Evolutionary conservation across 2,329 filamentous ascomycete species (phyloP).

Genomic region (Colletotrichum acutatum): DNA sequence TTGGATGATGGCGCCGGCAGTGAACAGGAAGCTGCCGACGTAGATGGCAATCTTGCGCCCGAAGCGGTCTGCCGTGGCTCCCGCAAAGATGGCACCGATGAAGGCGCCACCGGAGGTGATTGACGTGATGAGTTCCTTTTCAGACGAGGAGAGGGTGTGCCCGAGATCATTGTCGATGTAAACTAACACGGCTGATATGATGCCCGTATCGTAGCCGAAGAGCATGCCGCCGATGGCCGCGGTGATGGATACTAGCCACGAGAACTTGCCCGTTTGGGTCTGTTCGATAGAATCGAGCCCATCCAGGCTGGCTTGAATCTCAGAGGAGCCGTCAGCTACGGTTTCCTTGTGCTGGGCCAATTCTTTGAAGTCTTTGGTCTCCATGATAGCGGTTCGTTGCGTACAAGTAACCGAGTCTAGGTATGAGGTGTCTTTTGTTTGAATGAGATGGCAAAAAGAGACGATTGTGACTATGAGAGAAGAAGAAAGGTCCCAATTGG

Average conservation of each 20-base stretch:
- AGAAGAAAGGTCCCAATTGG: not conserved
- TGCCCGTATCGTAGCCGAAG: conserved; percentile 56
- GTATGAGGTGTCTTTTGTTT: no score
- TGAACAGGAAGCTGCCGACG: conserved; percentile 46
- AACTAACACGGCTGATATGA: conserved; percentile 56
- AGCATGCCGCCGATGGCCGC: conserved; percentile 35
- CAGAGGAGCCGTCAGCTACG: not conserved
- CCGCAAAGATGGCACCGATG: conserved; percentile 38
- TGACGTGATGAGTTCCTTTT: conserved; percentile 63
- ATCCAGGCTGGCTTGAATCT: not conserved
- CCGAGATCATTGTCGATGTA: conserved; percentile 52
- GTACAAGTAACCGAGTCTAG: no score
- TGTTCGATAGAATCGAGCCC: conserved; percentile 29
- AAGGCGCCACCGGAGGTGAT: conserved; percentile 55
- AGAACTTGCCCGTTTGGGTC: conserved; percentile 36
- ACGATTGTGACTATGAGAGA: not conserved
- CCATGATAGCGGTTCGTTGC: not conserved
- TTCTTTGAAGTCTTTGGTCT: not conserved
- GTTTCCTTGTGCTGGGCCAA: not conserved
- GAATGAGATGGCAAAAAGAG: not conserved
- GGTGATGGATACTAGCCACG: conserved; percentile 3
- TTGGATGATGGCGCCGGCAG: conserved; percentile 8
- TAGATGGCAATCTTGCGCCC: conserved; percentile 54
- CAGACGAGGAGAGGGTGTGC: conserved; percentile 50
- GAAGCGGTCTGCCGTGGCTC: conserved; percentile 38